Percentiles rank a stretch among this genome's conserved stretches.
phyloP scores from a whole-genome alignment of 2,329 filamentous ascomycete genomes.

The Tetracladium maxilliforme region DNA sequence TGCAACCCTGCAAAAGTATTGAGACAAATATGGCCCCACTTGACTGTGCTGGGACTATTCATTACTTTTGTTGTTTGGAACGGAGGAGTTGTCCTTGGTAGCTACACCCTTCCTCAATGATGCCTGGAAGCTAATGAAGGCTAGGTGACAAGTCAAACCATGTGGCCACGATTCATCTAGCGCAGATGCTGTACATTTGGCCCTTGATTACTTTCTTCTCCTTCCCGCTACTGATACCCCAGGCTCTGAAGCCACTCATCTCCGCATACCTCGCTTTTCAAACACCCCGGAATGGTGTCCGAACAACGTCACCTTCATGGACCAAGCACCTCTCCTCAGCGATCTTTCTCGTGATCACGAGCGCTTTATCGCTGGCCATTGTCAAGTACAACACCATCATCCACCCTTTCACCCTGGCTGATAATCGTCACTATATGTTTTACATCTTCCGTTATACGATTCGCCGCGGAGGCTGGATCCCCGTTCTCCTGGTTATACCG shows the following conservation, averaged over 20 bases:
- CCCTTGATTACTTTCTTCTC: slow-evolving; percentile 85
- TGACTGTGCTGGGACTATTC: slow-evolving; percentile 54
- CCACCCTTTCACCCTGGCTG: slow-evolving; percentile 89
- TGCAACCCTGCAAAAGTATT: slow-evolving; percentile 31
- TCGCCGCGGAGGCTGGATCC: slow-evolving; percentile 43
- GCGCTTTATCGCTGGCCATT: slow-evolving; percentile 20
- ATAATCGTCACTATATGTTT: slow-evolving; percentile 95
- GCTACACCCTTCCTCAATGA: slow-evolving; percentile 7
- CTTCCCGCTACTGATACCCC: slow-evolving; percentile 54
- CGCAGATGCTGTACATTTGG: slow-evolving; percentile 95
- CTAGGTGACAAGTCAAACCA: slow-evolving; percentile 89
- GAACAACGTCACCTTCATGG: not conserved
- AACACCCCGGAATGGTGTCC: too few species aligned
- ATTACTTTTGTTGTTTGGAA: slow-evolving; percentile 71
- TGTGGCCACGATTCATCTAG: slow-evolving; percentile 71
- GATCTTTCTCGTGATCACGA: slow-evolving; percentile 1
- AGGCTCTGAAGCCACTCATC: slow-evolving; percentile 24
- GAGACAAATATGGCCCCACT: slow-evolving; percentile 37
- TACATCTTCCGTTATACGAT: slow-evolving; percentile 85
- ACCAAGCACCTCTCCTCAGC: slow-evolving; percentile 2
- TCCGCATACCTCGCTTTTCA: slow-evolving; percentile 5
- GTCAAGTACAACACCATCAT: slow-evolving; percentile 82
- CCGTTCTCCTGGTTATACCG: slow-evolving; percentile 51
- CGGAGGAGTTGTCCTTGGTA: slow-evolving; percentile 78
- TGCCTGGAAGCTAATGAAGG: slow-evolving; percentile 10